These are phyloP conservation scores for Boletus rufocinnamomeus DNA, from an alignment of 768 basidiomycete species.

Conservation along the genomic window DNA sequence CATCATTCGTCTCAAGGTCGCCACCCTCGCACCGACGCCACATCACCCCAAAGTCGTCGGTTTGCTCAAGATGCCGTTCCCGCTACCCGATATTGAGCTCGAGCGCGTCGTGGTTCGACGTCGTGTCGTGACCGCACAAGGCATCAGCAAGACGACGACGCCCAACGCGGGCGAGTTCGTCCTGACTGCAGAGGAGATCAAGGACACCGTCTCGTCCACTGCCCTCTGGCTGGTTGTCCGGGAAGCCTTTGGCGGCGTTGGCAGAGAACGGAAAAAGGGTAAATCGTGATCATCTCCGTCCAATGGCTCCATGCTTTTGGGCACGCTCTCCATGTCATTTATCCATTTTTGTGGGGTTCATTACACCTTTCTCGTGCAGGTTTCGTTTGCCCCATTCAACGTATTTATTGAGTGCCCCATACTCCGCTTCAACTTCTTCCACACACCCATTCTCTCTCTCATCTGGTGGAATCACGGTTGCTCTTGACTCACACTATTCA, in stretches of 20 bases:
- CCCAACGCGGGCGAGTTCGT: constrained; percentile 41
- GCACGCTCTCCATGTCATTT: constrained; percentile 11
- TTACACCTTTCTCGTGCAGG: constrained; percentile 9
- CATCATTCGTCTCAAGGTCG: constrained; percentile 60
- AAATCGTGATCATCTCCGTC: constrained; percentile 46
- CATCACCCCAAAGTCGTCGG: constrained; percentile 96
- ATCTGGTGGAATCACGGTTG: constrained; percentile 6
- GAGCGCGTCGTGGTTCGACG: constrained; percentile 56
- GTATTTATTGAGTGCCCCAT: constrained; percentile 21
- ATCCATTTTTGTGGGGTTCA: constrained; percentile 18
- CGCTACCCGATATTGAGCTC: constrained; percentile 80
- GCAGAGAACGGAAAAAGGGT: constrained; percentile 75
- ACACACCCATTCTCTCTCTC: background rate
- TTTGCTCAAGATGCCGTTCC: constrained; percentile 88
- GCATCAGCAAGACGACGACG: constrained; percentile 28
- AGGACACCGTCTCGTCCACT: constrained; percentile 87
- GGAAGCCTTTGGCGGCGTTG: constrained; percentile 91
- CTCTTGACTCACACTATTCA: constrained; percentile 13
- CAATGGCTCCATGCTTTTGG: background rate
- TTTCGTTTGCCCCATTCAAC: constrained; percentile 13
- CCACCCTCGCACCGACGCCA: constrained; percentile 85
- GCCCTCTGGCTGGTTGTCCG: constrained; percentile 90
- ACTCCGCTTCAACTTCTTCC: constrained; percentile 11
- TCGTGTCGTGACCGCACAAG: constrained; percentile 41
- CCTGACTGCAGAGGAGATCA: constrained; percentile 89